Conservation (phyloP, 306 rosid species). For the Calophaca sinica region DNA sequence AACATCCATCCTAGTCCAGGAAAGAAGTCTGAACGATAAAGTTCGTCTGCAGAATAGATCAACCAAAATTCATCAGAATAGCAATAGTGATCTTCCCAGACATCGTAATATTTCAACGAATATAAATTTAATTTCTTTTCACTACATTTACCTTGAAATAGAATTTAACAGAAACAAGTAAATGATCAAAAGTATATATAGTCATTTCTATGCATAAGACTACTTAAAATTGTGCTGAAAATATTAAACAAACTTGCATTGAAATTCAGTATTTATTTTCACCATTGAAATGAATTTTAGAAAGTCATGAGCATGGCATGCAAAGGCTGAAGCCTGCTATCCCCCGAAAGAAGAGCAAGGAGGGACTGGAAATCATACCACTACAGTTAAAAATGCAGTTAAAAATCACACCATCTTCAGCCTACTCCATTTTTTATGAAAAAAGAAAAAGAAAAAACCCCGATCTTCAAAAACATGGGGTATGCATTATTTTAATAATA, state of each 20-base stretch:
- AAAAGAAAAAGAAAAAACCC: background rate
- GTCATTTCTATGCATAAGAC: slow-evolving; percentile 17
- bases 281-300: slow-evolving; percentile 5
- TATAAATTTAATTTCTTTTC: background rate
- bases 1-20: slow-evolving; percentile 99
- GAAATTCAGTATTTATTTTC: slow-evolving; percentile 16
- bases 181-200: slow-evolving; percentile 19
- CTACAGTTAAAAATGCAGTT: background rate
- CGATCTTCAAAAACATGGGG: background rate
- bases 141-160: slow-evolving; percentile 25
- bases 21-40: slow-evolving; percentile 95
- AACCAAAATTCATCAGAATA: slow-evolving; percentile 38
- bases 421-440: background rate
- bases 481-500: background rate
- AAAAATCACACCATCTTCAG: background rate
- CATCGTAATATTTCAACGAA: slow-evolving; percentile 1
- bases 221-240: background rate
- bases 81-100: slow-evolving; percentile 21
- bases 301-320: slow-evolving; percentile 11
- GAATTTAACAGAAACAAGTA: slow-evolving; percentile 28
- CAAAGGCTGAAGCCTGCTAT: background rate
- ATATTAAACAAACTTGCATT: slow-evolving; percentile 31
- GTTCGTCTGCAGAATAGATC: slow-evolving; percentile 70
- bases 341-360: background rate
- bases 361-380: background rate